phyloP scores from a whole-genome alignment of 2,329 filamentous ascomycete genomes.

The Xylaria sp. region DNA sequence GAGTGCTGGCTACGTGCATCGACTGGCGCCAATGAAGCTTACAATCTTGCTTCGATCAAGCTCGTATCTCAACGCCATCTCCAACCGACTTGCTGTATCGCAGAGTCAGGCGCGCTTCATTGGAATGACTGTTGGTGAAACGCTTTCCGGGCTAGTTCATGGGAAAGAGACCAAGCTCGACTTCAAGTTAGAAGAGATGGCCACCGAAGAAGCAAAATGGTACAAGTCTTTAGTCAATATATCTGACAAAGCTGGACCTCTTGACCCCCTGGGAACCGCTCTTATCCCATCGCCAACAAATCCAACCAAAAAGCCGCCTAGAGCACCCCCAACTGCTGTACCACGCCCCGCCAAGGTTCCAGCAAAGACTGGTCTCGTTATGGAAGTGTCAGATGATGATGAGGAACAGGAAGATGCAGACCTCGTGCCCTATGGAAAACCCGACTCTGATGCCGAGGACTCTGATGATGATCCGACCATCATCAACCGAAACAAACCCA shows the following conservation, averaged over 20 bases:
- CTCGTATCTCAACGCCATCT: conserved; percentile 70
- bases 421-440: conserved; percentile 74
- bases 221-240: conserved; percentile 63
- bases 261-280: conserved; percentile 43
- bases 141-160: conserved; percentile 57
- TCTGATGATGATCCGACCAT: conserved; percentile 90
- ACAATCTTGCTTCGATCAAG: conserved; percentile 65
- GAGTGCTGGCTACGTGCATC: conserved; percentile 68
- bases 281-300: conserved; percentile 23
- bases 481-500: conserved; percentile 75
- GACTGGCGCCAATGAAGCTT: conserved; percentile 60
- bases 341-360: conserved; percentile 27
- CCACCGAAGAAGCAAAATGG: conserved; percentile 66
- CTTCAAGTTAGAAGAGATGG: conserved; percentile 77
- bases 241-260: conserved; percentile 57
- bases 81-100: conserved; percentile 75
- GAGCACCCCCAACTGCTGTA: conserved; percentile 19
- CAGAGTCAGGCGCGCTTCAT: conserved; percentile 72
- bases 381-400: conserved; percentile 61
- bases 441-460: conserved; percentile 82
- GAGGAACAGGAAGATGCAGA: conserved; percentile 57
- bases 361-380: conserved; percentile 44
- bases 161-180: conserved; percentile 68
- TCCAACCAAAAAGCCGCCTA: conserved; percentile 23
- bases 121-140: conserved; percentile 81